Conservation (phyloP, 2,329 filamentous ascomycete species). For the Talaromyces sp. region DNA sequence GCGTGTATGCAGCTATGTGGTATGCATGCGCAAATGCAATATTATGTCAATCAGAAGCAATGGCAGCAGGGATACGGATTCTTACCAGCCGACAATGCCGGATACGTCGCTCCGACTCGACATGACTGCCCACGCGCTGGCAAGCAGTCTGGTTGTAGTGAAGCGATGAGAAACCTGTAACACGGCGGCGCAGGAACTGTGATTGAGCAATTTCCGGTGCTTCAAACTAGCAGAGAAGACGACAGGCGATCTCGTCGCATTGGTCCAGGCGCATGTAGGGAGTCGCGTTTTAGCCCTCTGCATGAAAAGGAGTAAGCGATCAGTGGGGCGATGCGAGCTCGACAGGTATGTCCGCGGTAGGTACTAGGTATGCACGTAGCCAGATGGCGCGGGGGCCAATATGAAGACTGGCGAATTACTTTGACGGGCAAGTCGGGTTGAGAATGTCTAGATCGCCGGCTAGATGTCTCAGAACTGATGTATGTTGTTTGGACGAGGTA, state of each 20-base stretch:
- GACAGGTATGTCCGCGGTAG: conserved; percentile 4
- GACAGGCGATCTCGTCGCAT: neutral
- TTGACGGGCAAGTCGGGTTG: neutral
- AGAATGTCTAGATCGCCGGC: neutral
- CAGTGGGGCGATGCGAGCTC: neutral
- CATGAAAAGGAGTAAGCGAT: conserved; percentile 3
- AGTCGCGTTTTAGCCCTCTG: conserved; percentile 5
- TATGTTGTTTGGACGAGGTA: neutral
- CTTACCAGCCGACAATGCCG: neutral
- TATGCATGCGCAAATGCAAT: neutral
- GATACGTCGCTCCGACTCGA: neutral
- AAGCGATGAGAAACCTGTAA: neutral
- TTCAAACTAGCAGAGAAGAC: neutral
- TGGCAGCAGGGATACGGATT: neutral
- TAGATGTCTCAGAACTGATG: neutral
- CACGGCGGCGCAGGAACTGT: neutral
- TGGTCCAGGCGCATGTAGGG: neutral
- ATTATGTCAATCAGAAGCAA: neutral
- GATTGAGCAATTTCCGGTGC: neutral
- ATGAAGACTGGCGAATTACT: neutral
- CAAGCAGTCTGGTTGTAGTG: neutral
- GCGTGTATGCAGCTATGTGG: neutral
- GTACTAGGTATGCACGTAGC: neutral
- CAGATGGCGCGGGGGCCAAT: neutral
- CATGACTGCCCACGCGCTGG: neutral